Percentiles rank a stretch among this genome's conserved stretches.
These are phyloP conservation scores for Macrolepiota fuliginosa DNA, from an alignment of 768 basidiomycete genomes.

Conservation along the genomic window DNA sequence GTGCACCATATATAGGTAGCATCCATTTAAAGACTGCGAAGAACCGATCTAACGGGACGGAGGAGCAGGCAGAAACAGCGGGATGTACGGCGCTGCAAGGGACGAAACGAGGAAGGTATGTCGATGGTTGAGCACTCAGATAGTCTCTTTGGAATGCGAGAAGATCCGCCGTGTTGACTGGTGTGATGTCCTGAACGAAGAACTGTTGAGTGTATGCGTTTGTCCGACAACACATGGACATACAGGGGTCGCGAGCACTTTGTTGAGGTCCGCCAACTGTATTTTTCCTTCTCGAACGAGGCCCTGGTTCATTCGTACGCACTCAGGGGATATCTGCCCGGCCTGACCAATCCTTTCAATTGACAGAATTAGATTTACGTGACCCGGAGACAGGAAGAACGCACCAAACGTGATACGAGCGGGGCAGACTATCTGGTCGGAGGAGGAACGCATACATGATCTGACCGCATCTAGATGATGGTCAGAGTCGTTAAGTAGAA, in stretches of 20 bases:
- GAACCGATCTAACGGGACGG: slow-evolving; percentile 68
- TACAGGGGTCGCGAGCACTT: slow-evolving; percentile 48
- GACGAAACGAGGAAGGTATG: slow-evolving; percentile 30
- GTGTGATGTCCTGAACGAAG: slow-evolving; percentile 45
- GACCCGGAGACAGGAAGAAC: no score
- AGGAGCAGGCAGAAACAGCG: slow-evolving; percentile 52
- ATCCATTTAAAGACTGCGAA: slow-evolving; percentile 83
- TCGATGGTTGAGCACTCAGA: slow-evolving; percentile 29
- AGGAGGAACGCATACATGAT: slow-evolving; percentile 80
- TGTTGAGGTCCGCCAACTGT: slow-evolving; percentile 55
- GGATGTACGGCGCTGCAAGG: slow-evolving; percentile 84
- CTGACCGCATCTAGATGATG: slow-evolving; percentile 63
- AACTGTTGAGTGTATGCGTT: not conserved
- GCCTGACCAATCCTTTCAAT: slow-evolving; percentile 66
- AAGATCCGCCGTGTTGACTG: slow-evolving; percentile 49
- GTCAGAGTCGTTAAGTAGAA: not conserved
- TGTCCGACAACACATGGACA: slow-evolving; percentile 11
- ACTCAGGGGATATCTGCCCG: slow-evolving; percentile 56
- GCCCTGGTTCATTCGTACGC: slow-evolving; percentile 57
- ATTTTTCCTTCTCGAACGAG: slow-evolving; percentile 59
- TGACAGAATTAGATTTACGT: not conserved
- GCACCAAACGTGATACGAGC: not conserved
- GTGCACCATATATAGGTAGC: slow-evolving; percentile 79
- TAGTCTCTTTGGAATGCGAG: slow-evolving; percentile 35
- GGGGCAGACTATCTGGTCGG: slow-evolving; percentile 78